Base-by-base conservation (phyloP, 2,329 filamentous ascomycete species). In the Clonostachys solani region DNA sequence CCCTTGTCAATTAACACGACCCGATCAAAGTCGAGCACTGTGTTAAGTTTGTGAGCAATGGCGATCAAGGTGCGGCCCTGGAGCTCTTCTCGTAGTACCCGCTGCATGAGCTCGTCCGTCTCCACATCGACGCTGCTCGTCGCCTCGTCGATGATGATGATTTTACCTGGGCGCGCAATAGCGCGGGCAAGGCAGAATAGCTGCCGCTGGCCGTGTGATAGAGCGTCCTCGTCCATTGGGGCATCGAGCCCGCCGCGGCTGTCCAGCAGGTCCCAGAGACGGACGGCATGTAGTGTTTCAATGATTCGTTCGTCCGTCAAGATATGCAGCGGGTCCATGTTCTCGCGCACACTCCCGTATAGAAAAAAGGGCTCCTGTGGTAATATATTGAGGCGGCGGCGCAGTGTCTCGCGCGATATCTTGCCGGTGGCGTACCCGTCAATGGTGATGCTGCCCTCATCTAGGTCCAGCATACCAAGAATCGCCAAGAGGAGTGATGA, bases 171-270 rank as follows among this genome's bases (percentile, higher is more conserved):
- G 2, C 43, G 50, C 37, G 77, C 52, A 13, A 77, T 55, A 1
- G 73, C 68, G 43, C 77, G 58, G 1, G 75, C 73, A 1, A 80
- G 58, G 38, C 67, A 69, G 44, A 79, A 72, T 2, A 85, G 68
- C 57, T 85, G 81, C 46, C 72, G 70, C 58, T 84, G 80, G 1
- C 82, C 82, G 46, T 74, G 70, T 5, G 69, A 74, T 6, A 80
- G 62, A 45, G 66, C 63, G 6, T 74, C 65, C 2, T 69, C 60
- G 13, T 68, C 64, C 42, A 82, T 67, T 6, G 41, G 46, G 3
- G 54, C 55, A 4, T 51, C 50, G 0, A 68, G 53, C 0, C 64
- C 63, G 3, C 56, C 53, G 34, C 12, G 54, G 47, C 12, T 60
- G 53, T 38, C 59, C 54, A 3, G 57, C 36, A 2, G 58, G 1